Base-by-base conservation (phyloP, 495 filamentous ascomycete genomes). In the Penicillium mononematosum region DNA sequence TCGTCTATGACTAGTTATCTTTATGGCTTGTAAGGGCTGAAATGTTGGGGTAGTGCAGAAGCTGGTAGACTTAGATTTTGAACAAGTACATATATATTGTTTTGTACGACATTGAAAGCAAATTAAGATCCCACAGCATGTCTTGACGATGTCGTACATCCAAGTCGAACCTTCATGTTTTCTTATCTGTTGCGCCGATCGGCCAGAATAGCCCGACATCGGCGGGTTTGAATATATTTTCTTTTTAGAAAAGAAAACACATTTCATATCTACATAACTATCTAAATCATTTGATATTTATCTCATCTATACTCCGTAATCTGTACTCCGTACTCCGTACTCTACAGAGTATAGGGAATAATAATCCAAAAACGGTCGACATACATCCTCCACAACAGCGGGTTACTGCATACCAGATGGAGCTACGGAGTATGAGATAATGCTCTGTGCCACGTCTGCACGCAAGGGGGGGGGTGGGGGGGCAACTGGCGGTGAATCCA, bases 401-500 rank as follows among this genome's bases (percentile, higher is more conserved):
- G 36, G 36, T 39, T n/a, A 17, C 16, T 39, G 36, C 36, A 39
- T 39, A 17, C 36, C 36, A 39, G 36, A 39, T 39, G 36, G 36
- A 39, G 36, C 36, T 39, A 39, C 16, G 16, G 16, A 39, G 16
- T n/a, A 32, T 49, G 47, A 61, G 24, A 53, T 53, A 45, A 45
- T 39, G 14, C 42, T 27, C 45, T 50, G 50, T 63, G 64, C 64
- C 64, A 67, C 64, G 61, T 64, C 61, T 64, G 55, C 64, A 66
- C 64, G 64, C 60, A 63, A 60, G 50, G 62, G 61, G 24, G n/a
- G n/a, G n/a, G n/a, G n/a, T n/a, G n/a, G n/a, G n/a, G n/a, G 61
- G 58, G 34, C 53, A 69, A 69, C 58, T 68, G 63, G 66, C 66
- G 66, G 66, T 69, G 66, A 63, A 60, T 66, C 64, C 60, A 63